Conservation (phyloP, 345 rosid species). For the Citrus mangshanensis region DNA sequence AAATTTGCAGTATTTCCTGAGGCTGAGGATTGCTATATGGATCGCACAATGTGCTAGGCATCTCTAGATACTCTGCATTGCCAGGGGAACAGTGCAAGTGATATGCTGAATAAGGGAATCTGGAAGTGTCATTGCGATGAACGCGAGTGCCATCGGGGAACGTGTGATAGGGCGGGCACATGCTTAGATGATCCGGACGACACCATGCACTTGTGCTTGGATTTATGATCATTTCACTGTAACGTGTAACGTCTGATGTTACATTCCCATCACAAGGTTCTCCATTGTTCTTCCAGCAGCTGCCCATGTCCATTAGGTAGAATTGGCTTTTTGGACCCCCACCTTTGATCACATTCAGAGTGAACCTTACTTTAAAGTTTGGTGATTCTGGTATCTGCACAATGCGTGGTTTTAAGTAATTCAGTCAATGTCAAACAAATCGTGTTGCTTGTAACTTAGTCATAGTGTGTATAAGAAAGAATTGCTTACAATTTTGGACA, state of each 20-base stretch:
- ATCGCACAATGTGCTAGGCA: constrained; percentile 35
- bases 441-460: neutral
- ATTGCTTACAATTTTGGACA: constrained; percentile 49
- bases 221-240: constrained; percentile 48
- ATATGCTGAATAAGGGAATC: constrained; percentile 43
- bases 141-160: constrained; percentile 32
- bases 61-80: constrained; percentile 37
- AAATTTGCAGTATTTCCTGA: constrained; percentile 48
- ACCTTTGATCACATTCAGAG: constrained; percentile 39
- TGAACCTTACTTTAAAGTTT: constrained; percentile 43
- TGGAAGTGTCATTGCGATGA: constrained; percentile 29
- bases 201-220: constrained; percentile 30
- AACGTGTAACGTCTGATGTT: constrained; percentile 45
- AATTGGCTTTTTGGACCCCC: constrained; percentile 54
- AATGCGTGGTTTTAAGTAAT: neutral
- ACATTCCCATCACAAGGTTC: constrained; percentile 44
- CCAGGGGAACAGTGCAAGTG: constrained; percentile 47
- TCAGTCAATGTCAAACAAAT: neutral
- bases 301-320: constrained; percentile 45
- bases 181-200: constrained; percentile 23
- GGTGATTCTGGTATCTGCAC: constrained; percentile 43
- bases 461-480: neutral
- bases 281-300: constrained; percentile 67
- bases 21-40: constrained; percentile 58
- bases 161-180: constrained; percentile 45